Conservation (phyloP, 768 basidiomycete species). For the Podaxis carcinomalis region DNA sequence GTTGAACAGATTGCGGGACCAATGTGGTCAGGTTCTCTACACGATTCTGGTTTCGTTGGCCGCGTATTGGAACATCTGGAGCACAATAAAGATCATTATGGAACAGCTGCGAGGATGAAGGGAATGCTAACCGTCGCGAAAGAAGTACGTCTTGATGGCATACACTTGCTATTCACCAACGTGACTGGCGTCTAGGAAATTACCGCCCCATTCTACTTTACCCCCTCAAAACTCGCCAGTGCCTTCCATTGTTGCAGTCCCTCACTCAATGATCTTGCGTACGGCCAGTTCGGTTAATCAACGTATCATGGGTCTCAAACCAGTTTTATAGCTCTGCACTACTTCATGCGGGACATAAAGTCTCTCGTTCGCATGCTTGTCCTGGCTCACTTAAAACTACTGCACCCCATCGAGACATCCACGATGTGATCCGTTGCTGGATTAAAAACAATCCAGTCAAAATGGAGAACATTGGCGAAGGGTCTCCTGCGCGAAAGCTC, state of each 20-base stretch:
- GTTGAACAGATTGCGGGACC: conserved; percentile 76
- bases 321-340: conserved; percentile 67
- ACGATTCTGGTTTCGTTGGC: conserved; percentile 69
- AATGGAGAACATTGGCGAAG: conserved; percentile 74
- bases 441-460: conserved; percentile 79
- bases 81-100: conserved; percentile 57
- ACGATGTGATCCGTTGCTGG: conserved; percentile 86
- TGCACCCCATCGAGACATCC: conserved; percentile 64
- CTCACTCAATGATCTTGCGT: conserved; percentile 72
- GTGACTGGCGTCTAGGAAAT: conserved; percentile 53
- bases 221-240: conserved; percentile 73
- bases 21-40: conserved; percentile 93
- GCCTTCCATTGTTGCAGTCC: conserved; percentile 81
- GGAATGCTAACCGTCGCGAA: conserved; percentile 92
- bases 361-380: conserved; percentile 89
- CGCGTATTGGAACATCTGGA: conserved; percentile 74
- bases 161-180: neutral
- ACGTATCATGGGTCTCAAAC: neutral
- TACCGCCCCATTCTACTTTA: conserved; percentile 79
- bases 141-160: conserved; percentile 49
- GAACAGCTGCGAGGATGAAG: conserved; percentile 81
- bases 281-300: neutral
- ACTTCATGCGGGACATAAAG: conserved; percentile 75
- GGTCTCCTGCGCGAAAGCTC: conserved; percentile 65
- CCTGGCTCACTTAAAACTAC: conserved; percentile 90